Evolutionary conservation across 208 protist species (phyloP), one percentile per base, ranked within the genome.

Genomic region (Sergeia podlipaevii): DNA sequence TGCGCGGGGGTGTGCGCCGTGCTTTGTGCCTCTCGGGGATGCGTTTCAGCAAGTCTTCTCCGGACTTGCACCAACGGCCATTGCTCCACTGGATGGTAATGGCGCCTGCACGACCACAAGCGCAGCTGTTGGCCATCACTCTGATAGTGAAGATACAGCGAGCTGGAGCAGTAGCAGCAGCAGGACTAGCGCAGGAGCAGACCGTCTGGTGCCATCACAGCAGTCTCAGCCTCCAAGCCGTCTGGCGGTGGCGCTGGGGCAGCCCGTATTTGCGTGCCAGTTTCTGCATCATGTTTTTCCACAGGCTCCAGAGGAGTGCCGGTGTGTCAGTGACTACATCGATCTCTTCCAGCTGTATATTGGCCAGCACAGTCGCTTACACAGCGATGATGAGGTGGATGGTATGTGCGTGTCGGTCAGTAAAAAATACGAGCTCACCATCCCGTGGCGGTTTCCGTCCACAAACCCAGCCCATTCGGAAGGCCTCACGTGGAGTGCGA

Each of bases 321-420:
- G 60, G 38, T 44, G 51, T 32, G 49, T 91, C 11, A 56, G 64
- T 11, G 84, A 86, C 26, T 83, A 70, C 32, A 69, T 83, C 36
- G 72, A 89, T 51, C 67, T 89, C 24, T 89, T 92, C 54, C 77
- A 81, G 54, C 65, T 88, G 4, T 77, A 91, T 42, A 66, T 91
- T 17, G 84, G 84, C 6, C 58, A 62, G 32, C 77, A 75, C 48
- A 88, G 84, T 46, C 79, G 72, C 48, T 65, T 91, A 17, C 52
- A 62, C 38, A 73, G 41, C 26, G 66, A 80, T 65, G 55, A 78
- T 32, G 61, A 52, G 57, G 60, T 70, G 33, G 68, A 78, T 10
- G 83, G 83, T 2, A 85, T 85, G 28, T 85, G 77, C 45, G 69
- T 88, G 1, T 91, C 84, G 6, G 20, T 85, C n/a, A 77, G 72